Evolutionary conservation across 2,329 filamentous ascomycete species (phyloP).

Genomic region (Coniochaeta hoffmannii): DNA sequence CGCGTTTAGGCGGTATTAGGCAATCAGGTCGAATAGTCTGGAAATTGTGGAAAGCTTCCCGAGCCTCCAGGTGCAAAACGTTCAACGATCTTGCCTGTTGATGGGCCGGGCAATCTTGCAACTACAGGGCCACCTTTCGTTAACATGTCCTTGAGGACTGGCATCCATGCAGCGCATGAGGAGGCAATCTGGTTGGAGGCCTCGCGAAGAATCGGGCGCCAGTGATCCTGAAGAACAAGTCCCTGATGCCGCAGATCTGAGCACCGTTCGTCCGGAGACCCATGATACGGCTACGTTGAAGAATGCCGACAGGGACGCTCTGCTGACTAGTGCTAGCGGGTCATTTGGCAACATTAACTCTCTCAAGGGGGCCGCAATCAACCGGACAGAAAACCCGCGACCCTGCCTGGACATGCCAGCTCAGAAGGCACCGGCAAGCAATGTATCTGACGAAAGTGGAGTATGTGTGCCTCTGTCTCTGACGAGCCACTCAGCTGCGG

Average conservation of each 20-base stretch:
- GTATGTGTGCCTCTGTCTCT: background rate
- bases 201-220: background rate
- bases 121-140: too few species aligned
- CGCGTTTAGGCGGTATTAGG: conserved; percentile 13
- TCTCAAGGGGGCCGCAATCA: background rate
- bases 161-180: background rate
- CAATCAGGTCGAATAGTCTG: conserved; percentile 13
- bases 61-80: background rate
- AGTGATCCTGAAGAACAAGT: background rate
- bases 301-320: too few species aligned
- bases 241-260: background rate
- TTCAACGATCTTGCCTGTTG: conserved; percentile 3
- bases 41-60: conserved; percentile 9
- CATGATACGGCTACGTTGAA: background rate
- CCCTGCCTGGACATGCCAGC: background rate
- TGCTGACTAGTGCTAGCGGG: background rate
- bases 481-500: background rate
- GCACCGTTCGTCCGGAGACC: background rate
- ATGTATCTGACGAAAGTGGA: background rate
- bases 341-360: background rate
- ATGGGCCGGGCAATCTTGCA: background rate
- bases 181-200: background rate
- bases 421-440: background rate
- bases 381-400: background rate
- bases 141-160: background rate